Evolutionary conservation across 1,284 basidiomycete species (phyloP), one percentile per base, ranked within the genome.

Genomic region (Leccinum ponderosum): DNA sequence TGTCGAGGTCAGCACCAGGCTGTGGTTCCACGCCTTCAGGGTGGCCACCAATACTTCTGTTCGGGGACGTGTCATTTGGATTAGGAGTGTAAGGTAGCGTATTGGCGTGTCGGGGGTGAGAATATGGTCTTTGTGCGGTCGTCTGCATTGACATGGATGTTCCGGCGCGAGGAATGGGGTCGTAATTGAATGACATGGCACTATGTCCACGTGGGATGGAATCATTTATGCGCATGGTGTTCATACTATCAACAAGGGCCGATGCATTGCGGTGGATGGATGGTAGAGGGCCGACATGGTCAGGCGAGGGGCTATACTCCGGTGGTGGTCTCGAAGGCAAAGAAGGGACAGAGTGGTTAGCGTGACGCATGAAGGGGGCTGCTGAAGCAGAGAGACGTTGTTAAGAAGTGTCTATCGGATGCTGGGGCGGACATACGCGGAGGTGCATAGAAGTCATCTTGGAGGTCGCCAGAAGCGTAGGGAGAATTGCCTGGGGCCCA

Each of bases 121-220:
- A 56, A 25, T 63, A 61, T 31, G 52, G 62, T 55, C 70, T 64
- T 53, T 68, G 66, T 50, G 63, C 48, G 20, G 57, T 44, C 37
- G 63, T 59, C 17, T 73, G 71, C 60, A 64, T 62, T n/a, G 72
- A 75, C 74, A 73, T 75, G 60, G 72, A 73, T 11, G 75, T 74
- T 39, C 64, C 74, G 7, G 73, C 66, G 42, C 73, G 73, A 52
- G 65, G 72, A 39, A 73, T 64, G 35, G 68, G 74, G 59, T 73
- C 72, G 47, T 70, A 56, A 22, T 58, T 37, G 55, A 65, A 70
- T 14, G 65, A 61, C 62, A 62, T 61, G 48, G 67, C 60, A 44
- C 67, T 64, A 6, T 63, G 57, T 29, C 64, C 73, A 27, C 63
- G 73, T 39, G 71, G 61, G 25, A 55, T 61, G 25, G 58, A 59